phyloP scores from a whole-genome alignment of 768 basidiomycete species.

The Suillus weaverae region DNA sequence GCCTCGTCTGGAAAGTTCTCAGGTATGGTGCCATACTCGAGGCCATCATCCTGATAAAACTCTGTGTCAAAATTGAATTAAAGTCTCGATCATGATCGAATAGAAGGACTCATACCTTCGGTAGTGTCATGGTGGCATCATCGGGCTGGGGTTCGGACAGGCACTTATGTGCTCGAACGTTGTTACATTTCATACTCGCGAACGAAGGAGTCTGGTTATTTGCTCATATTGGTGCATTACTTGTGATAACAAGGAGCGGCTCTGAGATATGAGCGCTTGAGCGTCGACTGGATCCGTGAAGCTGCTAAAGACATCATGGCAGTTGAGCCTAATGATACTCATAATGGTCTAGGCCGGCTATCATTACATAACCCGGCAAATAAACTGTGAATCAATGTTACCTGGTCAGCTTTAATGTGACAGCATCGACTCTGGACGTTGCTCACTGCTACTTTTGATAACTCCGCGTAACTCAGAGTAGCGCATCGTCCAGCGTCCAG shows the following conservation, averaged over 20 bases:
- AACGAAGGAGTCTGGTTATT: not conserved
- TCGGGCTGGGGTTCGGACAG: too few relatives aligned
- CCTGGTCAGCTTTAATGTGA: not conserved
- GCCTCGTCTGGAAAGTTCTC: too few relatives aligned
- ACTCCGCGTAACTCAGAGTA: not conserved
- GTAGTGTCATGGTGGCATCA: too few relatives aligned
- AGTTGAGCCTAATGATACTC: too few relatives aligned
- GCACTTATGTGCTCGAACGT: not conserved
- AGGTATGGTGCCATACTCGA: too few relatives aligned
- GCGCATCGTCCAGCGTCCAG: not conserved
- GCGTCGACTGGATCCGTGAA: constrained; percentile 39
- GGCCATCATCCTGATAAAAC: too few relatives aligned
- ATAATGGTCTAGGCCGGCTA: not conserved
- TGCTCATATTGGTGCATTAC: not conserved
- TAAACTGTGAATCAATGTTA: not conserved
- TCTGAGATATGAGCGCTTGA: constrained; percentile 15
- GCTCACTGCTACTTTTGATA: not conserved
- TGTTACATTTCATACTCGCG: not conserved
- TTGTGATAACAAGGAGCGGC: not conserved
- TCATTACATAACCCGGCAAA: not conserved
- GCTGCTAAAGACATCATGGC: not conserved
- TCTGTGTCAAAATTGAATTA: too few relatives aligned
- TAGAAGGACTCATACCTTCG: too few relatives aligned
- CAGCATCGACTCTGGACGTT: not conserved
- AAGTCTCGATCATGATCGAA: too few relatives aligned